Evolutionary conservation across 345 rosid species (phyloP).

Genomic region (Arabidopsis arenosa): DNA sequence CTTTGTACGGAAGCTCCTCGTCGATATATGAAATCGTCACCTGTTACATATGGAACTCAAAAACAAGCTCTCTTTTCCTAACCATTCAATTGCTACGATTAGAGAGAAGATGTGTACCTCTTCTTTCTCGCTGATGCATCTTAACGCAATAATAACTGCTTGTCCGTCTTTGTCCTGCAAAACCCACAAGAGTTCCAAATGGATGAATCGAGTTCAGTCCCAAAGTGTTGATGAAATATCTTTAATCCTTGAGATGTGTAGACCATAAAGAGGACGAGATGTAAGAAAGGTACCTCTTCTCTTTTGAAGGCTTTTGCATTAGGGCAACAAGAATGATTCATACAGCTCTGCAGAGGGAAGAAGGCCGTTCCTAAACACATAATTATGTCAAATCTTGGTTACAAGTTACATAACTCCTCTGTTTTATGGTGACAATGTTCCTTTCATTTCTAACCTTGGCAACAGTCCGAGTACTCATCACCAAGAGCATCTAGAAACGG

Average conservation of each 20-base stretch:
- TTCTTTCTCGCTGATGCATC: conserved; percentile 67
- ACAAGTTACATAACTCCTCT: conserved; percentile 11
- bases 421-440: neutral
- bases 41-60: conserved; percentile 44
- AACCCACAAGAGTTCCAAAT: conserved; percentile 7
- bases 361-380: conserved; percentile 78
- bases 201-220: neutral
- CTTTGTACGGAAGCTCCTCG: conserved; percentile 71
- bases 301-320: conserved; percentile 95
- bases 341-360: conserved; percentile 90
- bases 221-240: conserved; percentile 11
- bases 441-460: conserved; percentile 62
- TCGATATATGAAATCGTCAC: conserved; percentile 84
- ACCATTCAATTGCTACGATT: neutral
- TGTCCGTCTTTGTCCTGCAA: conserved; percentile 88
- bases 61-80: neutral
- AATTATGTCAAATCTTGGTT: conserved; percentile 1
- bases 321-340: conserved; percentile 93
- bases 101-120: conserved; percentile 57
- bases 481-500: conserved; percentile 81
- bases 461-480: conserved; percentile 73
- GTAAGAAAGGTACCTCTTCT: conserved; percentile 67
- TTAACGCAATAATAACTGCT: conserved; percentile 70
- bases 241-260: neutral
- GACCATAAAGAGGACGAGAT: conserved; percentile 1